Evolutionary conservation across 345 rosid species (phyloP).

Genomic region (rapeseed (Brassica napus)): DNA sequence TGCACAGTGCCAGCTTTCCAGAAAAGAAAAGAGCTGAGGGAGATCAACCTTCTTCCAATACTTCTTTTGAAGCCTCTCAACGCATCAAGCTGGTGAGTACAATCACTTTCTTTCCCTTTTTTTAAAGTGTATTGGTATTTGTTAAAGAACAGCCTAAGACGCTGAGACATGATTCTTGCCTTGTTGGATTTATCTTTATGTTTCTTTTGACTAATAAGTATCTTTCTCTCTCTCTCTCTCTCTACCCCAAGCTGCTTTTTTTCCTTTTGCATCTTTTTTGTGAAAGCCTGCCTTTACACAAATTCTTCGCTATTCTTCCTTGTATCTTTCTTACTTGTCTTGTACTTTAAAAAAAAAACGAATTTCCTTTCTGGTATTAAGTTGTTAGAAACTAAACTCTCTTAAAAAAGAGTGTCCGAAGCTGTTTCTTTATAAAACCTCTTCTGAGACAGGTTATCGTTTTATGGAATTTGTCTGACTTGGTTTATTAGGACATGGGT

Average conservation of each 20-base stretch:
- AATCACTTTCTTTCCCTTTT: conserved; percentile 21
- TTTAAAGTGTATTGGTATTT: conserved; percentile 36
- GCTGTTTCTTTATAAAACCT: conserved; percentile 12
- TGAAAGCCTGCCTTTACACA: conserved; percentile 34
- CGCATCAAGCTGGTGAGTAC: conserved; percentile 65
- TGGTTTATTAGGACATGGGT: conserved; percentile 69
- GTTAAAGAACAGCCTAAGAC: conserved; percentile 41
- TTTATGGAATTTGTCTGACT: conserved; percentile 25
- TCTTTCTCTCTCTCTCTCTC: conserved; percentile 20
- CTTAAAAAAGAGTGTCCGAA: conserved; percentile 4
- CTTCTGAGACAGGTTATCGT: conserved; percentile 22
- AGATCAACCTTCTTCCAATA: conserved; percentile 45
- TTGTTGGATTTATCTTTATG: conserved; percentile 42
- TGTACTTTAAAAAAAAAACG: not conserved
- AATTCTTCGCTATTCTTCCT: conserved; percentile 31
- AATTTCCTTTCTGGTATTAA: conserved; percentile 24
- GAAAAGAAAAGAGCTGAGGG: conserved; percentile 58
- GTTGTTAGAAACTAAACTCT: conserved; percentile 14
- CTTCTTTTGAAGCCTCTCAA: conserved; percentile 54
- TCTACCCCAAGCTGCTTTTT: conserved; percentile 15
- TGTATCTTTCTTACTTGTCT: conserved; percentile 37
- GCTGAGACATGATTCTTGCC: conserved; percentile 34
- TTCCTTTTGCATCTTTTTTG: conserved; percentile 30
- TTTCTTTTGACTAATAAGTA: conserved; percentile 42
- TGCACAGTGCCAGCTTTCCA: conserved; percentile 65